These are phyloP conservation scores for Scedosporium minutisporum DNA, from an alignment of 2,329 filamentous ascomycete genomes.

Conservation along the genomic window DNA sequence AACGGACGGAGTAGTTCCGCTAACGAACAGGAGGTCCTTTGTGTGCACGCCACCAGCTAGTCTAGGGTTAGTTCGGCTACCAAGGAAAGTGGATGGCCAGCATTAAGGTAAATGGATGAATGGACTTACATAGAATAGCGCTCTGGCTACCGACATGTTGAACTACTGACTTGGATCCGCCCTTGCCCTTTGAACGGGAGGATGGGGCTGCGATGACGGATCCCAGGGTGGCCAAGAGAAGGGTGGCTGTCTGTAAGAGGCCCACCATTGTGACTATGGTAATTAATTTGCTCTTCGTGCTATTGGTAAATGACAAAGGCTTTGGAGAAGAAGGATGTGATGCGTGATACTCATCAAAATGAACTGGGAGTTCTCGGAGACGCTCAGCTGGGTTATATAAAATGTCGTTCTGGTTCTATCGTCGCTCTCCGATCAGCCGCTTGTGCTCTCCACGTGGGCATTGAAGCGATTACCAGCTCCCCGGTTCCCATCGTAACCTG, in stretches of 20 bases:
- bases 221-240: conserved; percentile 9
- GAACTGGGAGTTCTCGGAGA: no score
- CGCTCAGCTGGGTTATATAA: no score
- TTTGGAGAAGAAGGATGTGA: no score
- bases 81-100: not conserved
- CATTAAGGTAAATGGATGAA: not conserved
- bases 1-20: conserved; percentile 11
- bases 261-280: not conserved
- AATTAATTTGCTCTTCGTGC: not conserved
- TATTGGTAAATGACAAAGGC: not conserved
- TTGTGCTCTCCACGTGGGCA: no score
- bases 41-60: conserved; percentile 11
- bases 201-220: conserved; percentile 6
- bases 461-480: no score
- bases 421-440: no score
- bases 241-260: not conserved
- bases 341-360: no score
- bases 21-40: conserved; percentile 11
- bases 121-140: conserved; percentile 11
- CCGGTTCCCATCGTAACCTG: no score
- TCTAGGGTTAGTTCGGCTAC: not conserved
- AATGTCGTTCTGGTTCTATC: no score
- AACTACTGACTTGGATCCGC: conserved; percentile 3
- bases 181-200: not conserved
- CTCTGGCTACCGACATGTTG: conserved; percentile 10